Conservation (phyloP, 352 stramenopile species). For the Pythium scleroteichum region DNA sequence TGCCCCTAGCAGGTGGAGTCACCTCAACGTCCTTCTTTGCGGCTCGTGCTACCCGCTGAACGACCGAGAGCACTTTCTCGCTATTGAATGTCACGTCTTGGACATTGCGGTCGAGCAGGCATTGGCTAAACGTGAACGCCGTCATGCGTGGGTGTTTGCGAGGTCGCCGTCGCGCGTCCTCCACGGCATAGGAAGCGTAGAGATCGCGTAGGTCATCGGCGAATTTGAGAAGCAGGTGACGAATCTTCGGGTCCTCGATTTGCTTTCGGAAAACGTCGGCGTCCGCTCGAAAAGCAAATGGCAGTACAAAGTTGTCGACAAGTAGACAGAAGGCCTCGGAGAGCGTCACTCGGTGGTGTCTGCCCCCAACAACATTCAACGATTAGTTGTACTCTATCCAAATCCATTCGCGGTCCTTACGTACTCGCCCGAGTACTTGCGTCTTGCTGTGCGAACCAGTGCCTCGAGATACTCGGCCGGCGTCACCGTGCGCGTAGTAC, state of each 20-base stretch:
- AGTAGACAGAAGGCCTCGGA: conserved; percentile 79
- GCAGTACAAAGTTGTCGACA: conserved; percentile 71
- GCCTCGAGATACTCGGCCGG: conserved; percentile 69
- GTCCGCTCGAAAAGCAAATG: conserved; percentile 73
- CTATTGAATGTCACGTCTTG: conserved; percentile 63
- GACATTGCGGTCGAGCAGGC: conserved; percentile 59
- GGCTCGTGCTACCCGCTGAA: conserved; percentile 50
- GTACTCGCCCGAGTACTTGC: conserved; percentile 70
- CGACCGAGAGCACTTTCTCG: conserved; percentile 56
- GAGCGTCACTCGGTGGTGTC: conserved; percentile 60
- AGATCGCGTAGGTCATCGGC: conserved; percentile 56
- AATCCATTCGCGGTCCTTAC: conserved; percentile 8
- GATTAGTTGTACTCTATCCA: neutral
- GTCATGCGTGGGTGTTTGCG: conserved; percentile 49
- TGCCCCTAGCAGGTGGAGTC: neutral
- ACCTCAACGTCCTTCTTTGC: conserved; percentile 30
- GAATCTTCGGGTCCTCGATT: conserved; percentile 69
- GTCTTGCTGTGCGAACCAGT: conserved; percentile 54
- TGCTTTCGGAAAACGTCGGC: conserved; percentile 74
- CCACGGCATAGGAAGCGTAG: conserved; percentile 55
- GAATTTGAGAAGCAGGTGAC: conserved; percentile 61
- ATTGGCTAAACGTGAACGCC: conserved; percentile 62
- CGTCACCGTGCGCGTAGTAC: conserved; percentile 41
- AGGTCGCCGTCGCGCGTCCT: conserved; percentile 26
- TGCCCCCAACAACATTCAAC: too few species aligned